Conservation (phyloP, 805 yeast genomes). For the Cyberlindnera mrakii region DNA sequence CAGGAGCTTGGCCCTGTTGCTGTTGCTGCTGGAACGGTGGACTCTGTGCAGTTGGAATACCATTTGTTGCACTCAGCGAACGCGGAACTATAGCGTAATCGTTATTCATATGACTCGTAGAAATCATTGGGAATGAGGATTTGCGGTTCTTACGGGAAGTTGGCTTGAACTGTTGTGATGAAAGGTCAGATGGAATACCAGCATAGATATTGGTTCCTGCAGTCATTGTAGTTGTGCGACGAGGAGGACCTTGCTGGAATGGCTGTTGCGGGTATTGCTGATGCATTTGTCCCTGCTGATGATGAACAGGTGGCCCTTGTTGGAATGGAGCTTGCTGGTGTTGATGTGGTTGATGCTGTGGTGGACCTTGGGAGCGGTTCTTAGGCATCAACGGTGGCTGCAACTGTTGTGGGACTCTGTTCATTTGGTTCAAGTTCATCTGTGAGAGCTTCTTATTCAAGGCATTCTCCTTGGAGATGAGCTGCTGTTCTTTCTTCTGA, state of each 20-base stretch:
- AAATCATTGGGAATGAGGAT: conserved; percentile 27
- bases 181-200: conserved; percentile 9
- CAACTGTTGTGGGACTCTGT: conserved; percentile 12
- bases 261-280: conserved; percentile 16
- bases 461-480: conserved; percentile 21
- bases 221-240: conserved; percentile 23
- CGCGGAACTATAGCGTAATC: conserved; percentile 4
- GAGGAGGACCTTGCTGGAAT: conserved; percentile 20
- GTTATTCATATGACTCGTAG: conserved; percentile 2
- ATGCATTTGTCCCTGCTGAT: conserved; percentile 3
- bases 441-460: conserved; percentile 20
- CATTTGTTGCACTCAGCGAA: conserved; percentile 4
- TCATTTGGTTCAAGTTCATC: conserved; percentile 5
- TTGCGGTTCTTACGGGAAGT: conserved; percentile 42
- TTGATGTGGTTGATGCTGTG: conserved; percentile 4
- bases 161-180: conserved; percentile 23
- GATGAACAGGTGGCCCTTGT: conserved; percentile 2
- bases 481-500: conserved; percentile 20
- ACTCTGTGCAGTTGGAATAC: background rate
- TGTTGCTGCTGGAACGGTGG: background rate
- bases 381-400: conserved; percentile 3
- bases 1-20: background rate
- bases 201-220: conserved; percentile 11
- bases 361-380: conserved; percentile 1
- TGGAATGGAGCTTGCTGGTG: conserved; percentile 1